Percentiles rank a stretch among this genome's conserved stretches.
Conservation (phyloP, 164 flowering plant genomes). For the Annona cherimola region DNA sequence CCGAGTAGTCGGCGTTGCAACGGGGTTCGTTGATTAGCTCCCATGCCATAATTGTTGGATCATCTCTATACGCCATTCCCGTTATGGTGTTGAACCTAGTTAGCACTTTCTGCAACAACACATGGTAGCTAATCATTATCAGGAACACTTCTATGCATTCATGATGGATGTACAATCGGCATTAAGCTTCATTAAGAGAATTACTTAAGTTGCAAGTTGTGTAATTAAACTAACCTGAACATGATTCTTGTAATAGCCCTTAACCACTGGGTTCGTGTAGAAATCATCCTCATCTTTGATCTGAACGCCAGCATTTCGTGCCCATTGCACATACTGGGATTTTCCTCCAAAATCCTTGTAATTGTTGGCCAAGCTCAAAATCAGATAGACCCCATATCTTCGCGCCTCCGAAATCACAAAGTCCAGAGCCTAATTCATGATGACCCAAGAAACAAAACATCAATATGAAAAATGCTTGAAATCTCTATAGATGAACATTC, state of each 20-base stretch:
- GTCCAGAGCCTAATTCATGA: conserved; percentile 20
- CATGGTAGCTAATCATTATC: neutral
- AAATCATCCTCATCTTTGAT: conserved; percentile 17
- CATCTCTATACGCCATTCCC: conserved; percentile 22
- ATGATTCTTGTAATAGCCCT: conserved; percentile 25
- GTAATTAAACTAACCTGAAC: conserved; percentile 17
- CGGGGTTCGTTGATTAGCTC: conserved; percentile 41
- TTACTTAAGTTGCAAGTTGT: too few relatives aligned
- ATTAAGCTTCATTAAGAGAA: neutral
- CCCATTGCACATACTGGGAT: conserved; percentile 32
- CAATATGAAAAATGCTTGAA: neutral
- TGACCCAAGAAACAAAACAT: neutral
- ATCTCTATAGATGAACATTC: neutral
- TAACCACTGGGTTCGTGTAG: conserved; percentile 18
- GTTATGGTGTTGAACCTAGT: conserved; percentile 29
- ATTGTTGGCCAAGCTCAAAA: conserved; percentile 30
- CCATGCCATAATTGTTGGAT: conserved; percentile 34
- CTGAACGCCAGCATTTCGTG: conserved; percentile 18
- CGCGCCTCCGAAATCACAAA: conserved; percentile 28
- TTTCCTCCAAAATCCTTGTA: conserved; percentile 29
- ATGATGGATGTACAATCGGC: neutral
- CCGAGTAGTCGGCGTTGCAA: conserved; percentile 24
- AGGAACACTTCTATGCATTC: neutral
- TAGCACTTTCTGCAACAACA: conserved; percentile 23
- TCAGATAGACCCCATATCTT: conserved; percentile 20